Evolutionary conservation across 2,329 filamentous ascomycete species (phyloP).

Genomic region (Diaporthe vexans): DNA sequence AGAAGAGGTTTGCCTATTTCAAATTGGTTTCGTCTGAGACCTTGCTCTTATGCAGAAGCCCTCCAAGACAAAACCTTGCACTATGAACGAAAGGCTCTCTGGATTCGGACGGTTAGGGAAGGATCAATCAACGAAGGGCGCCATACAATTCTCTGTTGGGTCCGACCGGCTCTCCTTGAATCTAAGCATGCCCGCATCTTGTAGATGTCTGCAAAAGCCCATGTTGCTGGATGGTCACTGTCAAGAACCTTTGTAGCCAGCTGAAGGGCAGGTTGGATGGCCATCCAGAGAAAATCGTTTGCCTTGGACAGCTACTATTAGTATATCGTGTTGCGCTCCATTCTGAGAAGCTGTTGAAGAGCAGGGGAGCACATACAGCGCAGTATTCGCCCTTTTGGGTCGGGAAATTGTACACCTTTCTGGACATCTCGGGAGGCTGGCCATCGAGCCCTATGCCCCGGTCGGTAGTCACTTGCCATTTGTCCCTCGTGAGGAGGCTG

Average conservation of each 20-base stretch:
- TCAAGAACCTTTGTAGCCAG: constrained; percentile 33
- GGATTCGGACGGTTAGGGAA: background rate
- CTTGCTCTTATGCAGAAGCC: background rate
- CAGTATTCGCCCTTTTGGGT: constrained; percentile 38
- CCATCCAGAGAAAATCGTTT: constrained; percentile 36
- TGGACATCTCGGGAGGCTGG: background rate
- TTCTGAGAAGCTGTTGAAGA: background rate
- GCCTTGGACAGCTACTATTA: constrained; percentile 4
- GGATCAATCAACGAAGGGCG: background rate
- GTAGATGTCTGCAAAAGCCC: constrained; percentile 36
- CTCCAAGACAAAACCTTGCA: background rate
- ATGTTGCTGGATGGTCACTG: constrained; percentile 36
- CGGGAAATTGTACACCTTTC: constrained; percentile 33
- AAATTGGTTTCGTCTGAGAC: background rate
- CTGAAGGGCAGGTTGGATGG: constrained; percentile 39
- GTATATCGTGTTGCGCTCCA: background rate
- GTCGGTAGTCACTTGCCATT: constrained; percentile 23
- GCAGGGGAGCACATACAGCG: background rate
- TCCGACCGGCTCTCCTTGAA: background rate
- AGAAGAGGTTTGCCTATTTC: background rate
- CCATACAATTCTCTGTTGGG: background rate
- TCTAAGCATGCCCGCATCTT: constrained; percentile 9
- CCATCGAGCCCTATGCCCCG: background rate
- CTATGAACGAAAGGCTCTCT: background rate
- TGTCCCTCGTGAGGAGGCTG: constrained; percentile 36